These are phyloP conservation scores for Rugonectria rugulosa DNA, from an alignment of 2,329 filamentous ascomycete genomes.

Conservation along the genomic window DNA sequence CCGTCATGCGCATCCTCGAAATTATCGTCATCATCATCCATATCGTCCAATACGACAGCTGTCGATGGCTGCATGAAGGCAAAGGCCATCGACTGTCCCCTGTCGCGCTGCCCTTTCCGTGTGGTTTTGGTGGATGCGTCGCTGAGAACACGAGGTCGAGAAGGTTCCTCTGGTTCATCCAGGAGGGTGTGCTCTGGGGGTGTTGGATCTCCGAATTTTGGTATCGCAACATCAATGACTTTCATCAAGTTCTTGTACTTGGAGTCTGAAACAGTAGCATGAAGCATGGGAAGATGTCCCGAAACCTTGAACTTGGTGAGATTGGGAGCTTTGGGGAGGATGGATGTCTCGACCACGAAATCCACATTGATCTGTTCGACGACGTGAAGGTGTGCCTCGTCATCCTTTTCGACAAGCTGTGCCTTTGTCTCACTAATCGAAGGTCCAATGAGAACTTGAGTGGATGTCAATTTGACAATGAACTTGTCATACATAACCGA, in stretches of 20 bases:
- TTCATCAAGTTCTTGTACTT: conserved; percentile 99
- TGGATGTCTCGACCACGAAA: conserved; percentile 94
- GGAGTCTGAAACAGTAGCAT: conserved; percentile 88
- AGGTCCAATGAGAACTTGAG: conserved; percentile 92
- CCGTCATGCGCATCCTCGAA: conserved; percentile 73
- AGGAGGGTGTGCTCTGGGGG: conserved; percentile 33
- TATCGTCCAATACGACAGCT: conserved; percentile 81
- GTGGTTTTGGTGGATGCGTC: conserved; percentile 55
- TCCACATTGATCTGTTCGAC: conserved; percentile 98
- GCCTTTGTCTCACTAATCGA: conserved; percentile 89
- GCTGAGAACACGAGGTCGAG: conserved; percentile 56
- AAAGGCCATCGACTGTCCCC: conserved; percentile 74
- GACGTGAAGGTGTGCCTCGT: conserved; percentile 80
- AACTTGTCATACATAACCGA: conserved; percentile 98
- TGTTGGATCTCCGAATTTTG: conserved; percentile 69
- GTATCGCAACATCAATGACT: conserved; percentile 93
- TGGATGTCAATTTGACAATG: conserved; percentile 89
- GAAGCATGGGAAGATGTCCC: conserved; percentile 88
- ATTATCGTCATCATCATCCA: conserved; percentile 71
- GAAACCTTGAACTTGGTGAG: conserved; percentile 91
- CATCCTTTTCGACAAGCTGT: conserved; percentile 74
- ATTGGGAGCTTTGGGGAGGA: conserved; percentile 94
- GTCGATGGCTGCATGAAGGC: conserved; percentile 75
- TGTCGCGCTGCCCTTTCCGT: conserved; percentile 54
- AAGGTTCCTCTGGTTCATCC: conserved; percentile 34